These are phyloP conservation scores for Elaeis oleifera DNA, from an alignment of 202 grass and related monocot genomes.

Conservation along the genomic window DNA sequence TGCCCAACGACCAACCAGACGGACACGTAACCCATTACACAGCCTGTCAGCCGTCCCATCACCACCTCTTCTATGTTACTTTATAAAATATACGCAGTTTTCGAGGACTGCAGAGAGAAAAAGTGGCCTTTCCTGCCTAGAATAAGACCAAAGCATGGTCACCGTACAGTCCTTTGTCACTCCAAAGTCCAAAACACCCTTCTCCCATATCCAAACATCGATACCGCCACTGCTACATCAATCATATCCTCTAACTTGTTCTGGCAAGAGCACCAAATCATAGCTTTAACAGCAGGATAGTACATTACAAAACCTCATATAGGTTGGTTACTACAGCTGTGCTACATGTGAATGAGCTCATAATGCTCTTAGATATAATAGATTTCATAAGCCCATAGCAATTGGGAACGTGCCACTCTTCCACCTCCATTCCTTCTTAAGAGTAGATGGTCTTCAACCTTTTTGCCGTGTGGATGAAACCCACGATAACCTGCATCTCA, in stretches of 20 bases:
- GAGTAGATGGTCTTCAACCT: slow-evolving; percentile 46
- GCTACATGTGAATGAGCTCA: background rate
- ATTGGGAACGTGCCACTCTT: background rate
- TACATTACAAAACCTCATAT: background rate
- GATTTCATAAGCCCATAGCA: background rate
- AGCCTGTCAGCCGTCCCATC: background rate
- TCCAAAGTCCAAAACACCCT: too few species aligned
- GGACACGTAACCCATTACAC: background rate
- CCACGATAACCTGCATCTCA: slow-evolving; percentile 84
- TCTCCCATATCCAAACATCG: too few species aligned
- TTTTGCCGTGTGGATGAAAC: slow-evolving; percentile 64
- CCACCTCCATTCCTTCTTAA: slow-evolving; percentile 17
- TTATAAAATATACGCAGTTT: background rate
- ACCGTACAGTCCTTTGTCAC: too few species aligned
- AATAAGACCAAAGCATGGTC: too few species aligned
- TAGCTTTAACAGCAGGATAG: too few species aligned
- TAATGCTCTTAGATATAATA: background rate
- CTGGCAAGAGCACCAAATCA: too few species aligned
- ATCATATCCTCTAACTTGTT: too few species aligned
- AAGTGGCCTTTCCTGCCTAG: too few species aligned
- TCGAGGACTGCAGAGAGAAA: too few species aligned
- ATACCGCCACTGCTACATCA: too few species aligned
- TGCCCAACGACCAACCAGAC: slow-evolving; percentile 7
- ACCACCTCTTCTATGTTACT: background rate
- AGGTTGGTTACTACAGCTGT: background rate